phyloP scores from a whole-genome alignment of 1,284 basidiomycete species.

The Coniophora puteana region DNA sequence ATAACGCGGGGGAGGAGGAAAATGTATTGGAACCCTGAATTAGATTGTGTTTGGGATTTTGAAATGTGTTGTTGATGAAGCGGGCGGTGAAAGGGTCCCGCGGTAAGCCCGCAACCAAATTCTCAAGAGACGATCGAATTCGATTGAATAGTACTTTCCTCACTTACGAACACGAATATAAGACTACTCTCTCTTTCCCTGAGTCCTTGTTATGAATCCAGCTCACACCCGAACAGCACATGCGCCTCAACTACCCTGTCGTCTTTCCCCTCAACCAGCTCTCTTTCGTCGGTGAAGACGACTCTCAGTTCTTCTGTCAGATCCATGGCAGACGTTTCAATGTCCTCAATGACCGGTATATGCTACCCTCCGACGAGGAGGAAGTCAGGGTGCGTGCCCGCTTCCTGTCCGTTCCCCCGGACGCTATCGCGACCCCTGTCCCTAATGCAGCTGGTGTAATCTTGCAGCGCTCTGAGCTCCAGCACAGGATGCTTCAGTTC shows the following conservation, averaged over 20 bases:
- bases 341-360: slow-evolving; percentile 46
- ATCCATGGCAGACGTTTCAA: slow-evolving; percentile 47
- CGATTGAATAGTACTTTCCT: slow-evolving; percentile 27
- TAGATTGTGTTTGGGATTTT: slow-evolving; percentile 27
- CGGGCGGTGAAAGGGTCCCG: slow-evolving; percentile 27
- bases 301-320: slow-evolving; percentile 45
- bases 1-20: slow-evolving; percentile 17
- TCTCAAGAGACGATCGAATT: slow-evolving; percentile 10
- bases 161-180: slow-evolving; percentile 24
- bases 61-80: slow-evolving; percentile 20
- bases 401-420: not conserved
- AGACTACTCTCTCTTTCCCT: slow-evolving; percentile 14
- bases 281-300: slow-evolving; percentile 37
- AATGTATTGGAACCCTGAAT: slow-evolving; percentile 6
- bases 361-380: slow-evolving; percentile 59
- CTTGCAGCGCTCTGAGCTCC: slow-evolving; percentile 52
- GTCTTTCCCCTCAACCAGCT: slow-evolving; percentile 33
- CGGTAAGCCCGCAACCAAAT: slow-evolving; percentile 26
- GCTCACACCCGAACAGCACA: slow-evolving; percentile 11
- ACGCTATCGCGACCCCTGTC: slow-evolving; percentile 1
- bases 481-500: slow-evolving; percentile 61
- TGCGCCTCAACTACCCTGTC: slow-evolving; percentile 28
- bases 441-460: slow-evolving; percentile 5
- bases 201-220: slow-evolving; percentile 16
- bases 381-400: slow-evolving; percentile 49